Percentiles rank a stretch among this genome's conserved stretches.
These are phyloP conservation scores for Neonectria sp. DNA, from an alignment of 2,329 filamentous ascomycete genomes.

Conservation along the genomic window DNA sequence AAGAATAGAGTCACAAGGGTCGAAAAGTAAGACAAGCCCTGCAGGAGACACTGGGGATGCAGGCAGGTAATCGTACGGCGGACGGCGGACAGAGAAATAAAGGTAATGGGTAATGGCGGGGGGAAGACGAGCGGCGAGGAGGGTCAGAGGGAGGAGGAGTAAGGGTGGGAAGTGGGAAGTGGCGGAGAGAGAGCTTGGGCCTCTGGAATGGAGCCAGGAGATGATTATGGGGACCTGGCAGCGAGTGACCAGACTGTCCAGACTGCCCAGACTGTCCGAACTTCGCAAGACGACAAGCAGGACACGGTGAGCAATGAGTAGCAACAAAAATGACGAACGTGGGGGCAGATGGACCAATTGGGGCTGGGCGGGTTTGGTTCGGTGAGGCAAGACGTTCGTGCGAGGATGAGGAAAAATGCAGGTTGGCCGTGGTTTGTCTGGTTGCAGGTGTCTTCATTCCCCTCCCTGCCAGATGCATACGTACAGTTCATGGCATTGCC, in stretches of 20 bases:
- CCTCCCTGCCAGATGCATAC: not conserved
- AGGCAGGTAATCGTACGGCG: slow-evolving; percentile 33
- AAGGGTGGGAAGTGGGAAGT: slow-evolving; percentile 36
- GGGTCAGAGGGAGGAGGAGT: slow-evolving; percentile 23
- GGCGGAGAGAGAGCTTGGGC: slow-evolving; percentile 47
- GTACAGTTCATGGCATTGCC: not conserved
- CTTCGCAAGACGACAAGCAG: slow-evolving; percentile 8
- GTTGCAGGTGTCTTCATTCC: slow-evolving; percentile 1
- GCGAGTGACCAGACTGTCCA: not conserved
- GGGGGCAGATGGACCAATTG: slow-evolving; percentile 7
- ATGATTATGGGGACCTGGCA: slow-evolving; percentile 2
- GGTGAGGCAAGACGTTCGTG: slow-evolving; percentile 5
- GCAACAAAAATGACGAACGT: not conserved
- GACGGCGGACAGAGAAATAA: slow-evolving; percentile 41
- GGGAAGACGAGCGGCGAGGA: slow-evolving; percentile 28
- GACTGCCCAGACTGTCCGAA: slow-evolving; percentile 13
- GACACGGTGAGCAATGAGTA: not conserved
- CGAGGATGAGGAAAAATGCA: slow-evolving; percentile 10
- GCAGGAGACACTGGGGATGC: slow-evolving; percentile 22
- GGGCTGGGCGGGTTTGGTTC: not conserved
- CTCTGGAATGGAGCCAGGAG: slow-evolving; percentile 42
- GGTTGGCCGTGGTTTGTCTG: not conserved
- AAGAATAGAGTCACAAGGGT: slow-evolving; percentile 36
- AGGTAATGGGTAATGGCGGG: slow-evolving; percentile 23
- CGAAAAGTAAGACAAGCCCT: slow-evolving; percentile 35